Evolutionary conservation across 2,329 filamentous ascomycete species (phyloP).

Genomic region (Rachicladosporium sp.): DNA sequence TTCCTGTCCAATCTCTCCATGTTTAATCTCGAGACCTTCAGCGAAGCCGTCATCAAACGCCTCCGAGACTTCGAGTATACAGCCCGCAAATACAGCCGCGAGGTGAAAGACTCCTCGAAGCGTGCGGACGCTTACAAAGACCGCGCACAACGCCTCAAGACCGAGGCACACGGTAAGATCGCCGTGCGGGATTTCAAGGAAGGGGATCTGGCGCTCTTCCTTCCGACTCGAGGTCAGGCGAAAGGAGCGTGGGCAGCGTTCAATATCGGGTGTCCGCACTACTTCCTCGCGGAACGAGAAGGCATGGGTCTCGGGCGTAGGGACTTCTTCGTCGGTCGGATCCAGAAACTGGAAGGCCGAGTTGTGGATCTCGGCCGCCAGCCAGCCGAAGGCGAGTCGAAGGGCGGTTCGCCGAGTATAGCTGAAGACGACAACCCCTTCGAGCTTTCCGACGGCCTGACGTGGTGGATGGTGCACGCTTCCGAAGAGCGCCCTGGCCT

Average conservation of each 20-base stretch:
- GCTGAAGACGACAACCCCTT: conserved; percentile 91
- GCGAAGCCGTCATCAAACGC: conserved; percentile 74
- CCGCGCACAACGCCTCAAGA: conserved; percentile 66
- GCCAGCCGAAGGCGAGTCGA: not conserved
- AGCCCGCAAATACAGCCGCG: conserved; percentile 84
- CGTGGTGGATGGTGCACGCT: conserved; percentile 94
- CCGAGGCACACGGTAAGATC: conserved; percentile 89
- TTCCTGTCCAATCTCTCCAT: conserved; percentile 62
- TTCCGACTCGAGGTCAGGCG: conserved; percentile 87
- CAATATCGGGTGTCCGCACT: conserved; percentile 94
- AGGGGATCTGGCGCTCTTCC: conserved; percentile 83
- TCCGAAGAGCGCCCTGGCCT: conserved; percentile 60
- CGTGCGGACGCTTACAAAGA: conserved; percentile 54
- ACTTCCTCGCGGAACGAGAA: conserved; percentile 90
- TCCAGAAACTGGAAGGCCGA: conserved; percentile 79
- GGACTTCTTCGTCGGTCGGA: conserved; percentile 94
- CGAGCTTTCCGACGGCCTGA: conserved; percentile 82
- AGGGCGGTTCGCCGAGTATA: conserved; percentile 34
- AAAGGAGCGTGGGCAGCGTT: conserved; percentile 98
- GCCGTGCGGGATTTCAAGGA: conserved; percentile 94
- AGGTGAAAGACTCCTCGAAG: conserved; percentile 49
- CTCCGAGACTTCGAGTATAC: conserved; percentile 89
- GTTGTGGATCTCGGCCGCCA: conserved; percentile 55
- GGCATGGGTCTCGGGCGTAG: conserved; percentile 69
- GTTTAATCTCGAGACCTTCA: conserved; percentile 75